These are phyloP conservation scores for Neurospora sp. DNA, from an alignment of 495 filamentous ascomycete species.

Conservation along the genomic window DNA sequence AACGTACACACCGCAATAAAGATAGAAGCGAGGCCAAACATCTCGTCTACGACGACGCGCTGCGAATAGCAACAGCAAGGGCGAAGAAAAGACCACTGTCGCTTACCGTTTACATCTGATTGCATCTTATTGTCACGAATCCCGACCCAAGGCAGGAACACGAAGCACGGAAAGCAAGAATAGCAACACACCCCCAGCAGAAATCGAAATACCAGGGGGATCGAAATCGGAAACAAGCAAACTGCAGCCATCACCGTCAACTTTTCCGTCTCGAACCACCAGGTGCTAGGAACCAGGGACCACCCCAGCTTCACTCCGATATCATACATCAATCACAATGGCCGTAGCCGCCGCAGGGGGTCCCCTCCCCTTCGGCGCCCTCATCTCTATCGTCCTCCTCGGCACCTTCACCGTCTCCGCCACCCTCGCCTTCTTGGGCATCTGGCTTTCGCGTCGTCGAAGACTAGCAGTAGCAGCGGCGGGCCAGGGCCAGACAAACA, in stretches of 20 bases:
- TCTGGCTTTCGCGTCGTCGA: constrained; percentile 9
- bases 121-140: neutral
- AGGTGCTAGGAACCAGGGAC: neutral
- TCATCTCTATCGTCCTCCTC: constrained; percentile 8
- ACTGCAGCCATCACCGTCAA: neutral
- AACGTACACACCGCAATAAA: neutral
- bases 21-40: neutral
- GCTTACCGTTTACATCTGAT: neutral
- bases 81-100: neutral
- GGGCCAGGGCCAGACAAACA: neutral
- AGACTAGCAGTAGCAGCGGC: neutral
- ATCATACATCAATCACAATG: neutral
- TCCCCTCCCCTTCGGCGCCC: constrained; percentile 1
- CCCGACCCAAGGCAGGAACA: neutral
- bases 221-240: neutral
- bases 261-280: too few species aligned
- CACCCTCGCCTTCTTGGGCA: constrained; percentile 2
- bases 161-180: neutral
- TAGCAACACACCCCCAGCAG: neutral
- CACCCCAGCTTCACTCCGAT: neutral
- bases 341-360: neutral
- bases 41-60: neutral
- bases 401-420: constrained; percentile 4
- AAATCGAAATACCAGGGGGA: neutral
- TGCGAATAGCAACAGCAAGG: neutral